phyloP scores from a whole-genome alignment of 768 basidiomycete genomes.

The Pilatotrama ljubarskyi region DNA sequence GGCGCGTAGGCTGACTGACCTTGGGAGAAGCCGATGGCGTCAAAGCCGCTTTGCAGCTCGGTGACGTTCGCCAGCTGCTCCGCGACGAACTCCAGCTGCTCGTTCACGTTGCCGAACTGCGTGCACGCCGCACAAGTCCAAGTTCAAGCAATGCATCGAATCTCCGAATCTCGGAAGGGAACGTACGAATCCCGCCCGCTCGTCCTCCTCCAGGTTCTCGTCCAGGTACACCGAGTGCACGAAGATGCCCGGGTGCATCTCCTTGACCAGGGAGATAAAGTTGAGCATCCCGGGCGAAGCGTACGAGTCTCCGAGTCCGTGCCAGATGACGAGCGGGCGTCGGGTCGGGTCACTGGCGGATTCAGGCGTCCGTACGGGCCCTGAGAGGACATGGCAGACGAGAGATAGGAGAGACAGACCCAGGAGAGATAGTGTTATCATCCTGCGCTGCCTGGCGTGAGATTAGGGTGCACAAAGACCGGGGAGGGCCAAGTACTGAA shows the following conservation, averaged over 20 bases:
- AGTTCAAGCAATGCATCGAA: not conserved
- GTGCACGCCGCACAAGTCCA: not conserved
- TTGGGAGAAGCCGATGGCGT: slow-evolving; percentile 89
- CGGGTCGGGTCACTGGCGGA: slow-evolving; percentile 1
- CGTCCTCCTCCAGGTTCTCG: slow-evolving; percentile 59
- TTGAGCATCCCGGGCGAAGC: slow-evolving; percentile 71
- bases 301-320: slow-evolving; percentile 79
- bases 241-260: slow-evolving; percentile 73
- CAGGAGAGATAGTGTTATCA: not conserved
- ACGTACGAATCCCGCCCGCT: slow-evolving; percentile 73
- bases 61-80: slow-evolving; percentile 63
- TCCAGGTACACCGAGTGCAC: slow-evolving; percentile 73
- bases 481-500: no score
- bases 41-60: slow-evolving; percentile 71
- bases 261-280: slow-evolving; percentile 57
- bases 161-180: no score
- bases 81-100: slow-evolving; percentile 65
- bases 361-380: not conserved
- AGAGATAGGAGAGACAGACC: not conserved
- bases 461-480: no score
- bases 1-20: no score
- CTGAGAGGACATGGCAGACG: not conserved
- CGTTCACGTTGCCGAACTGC: slow-evolving; percentile 78
- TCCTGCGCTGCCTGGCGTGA: no score
- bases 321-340: slow-evolving; percentile 73